These are phyloP conservation scores for Hepatocystis sp. DNA, from an alignment of 169 alveolate species.

Conservation along the genomic window DNA sequence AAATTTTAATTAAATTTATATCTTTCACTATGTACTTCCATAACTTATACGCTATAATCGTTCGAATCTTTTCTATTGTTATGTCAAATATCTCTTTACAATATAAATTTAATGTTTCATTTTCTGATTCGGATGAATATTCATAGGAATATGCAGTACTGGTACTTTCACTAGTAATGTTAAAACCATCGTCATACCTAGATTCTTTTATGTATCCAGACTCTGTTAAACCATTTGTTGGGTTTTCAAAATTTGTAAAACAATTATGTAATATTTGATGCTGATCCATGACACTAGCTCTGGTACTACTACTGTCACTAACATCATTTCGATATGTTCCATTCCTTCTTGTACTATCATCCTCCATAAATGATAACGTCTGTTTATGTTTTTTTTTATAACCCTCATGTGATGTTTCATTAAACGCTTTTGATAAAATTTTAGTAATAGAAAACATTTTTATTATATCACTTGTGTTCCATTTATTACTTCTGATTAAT, in stretches of 20 bases:
- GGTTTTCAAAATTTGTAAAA: no score
- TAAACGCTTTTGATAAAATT: slow-evolving; percentile 74
- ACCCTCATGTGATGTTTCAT: slow-evolving; percentile 2
- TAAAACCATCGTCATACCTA: no score
- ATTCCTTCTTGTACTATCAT: not conserved
- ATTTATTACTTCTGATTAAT: slow-evolving; percentile 76
- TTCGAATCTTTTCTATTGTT: slow-evolving; percentile 78
- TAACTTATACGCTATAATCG: slow-evolving; percentile 78
- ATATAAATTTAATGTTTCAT: slow-evolving; percentile 24
- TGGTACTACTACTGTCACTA: not conserved
- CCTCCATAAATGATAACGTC: not conserved
- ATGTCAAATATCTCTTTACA: slow-evolving; percentile 72
- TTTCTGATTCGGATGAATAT: slow-evolving; percentile 22
- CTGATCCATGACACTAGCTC: no score
- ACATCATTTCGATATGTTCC: not conserved
- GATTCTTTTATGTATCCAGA: not conserved
- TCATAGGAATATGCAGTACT: slow-evolving; percentile 27
- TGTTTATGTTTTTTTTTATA: not conserved
- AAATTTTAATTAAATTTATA: slow-evolving; percentile 62
- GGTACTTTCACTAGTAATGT: not conserved
- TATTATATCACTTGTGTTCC: slow-evolving; percentile 66
- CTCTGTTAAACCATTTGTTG: not conserved
- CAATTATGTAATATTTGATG: no score
- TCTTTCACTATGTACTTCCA: slow-evolving; percentile 79
- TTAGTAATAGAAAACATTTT: slow-evolving; percentile 64